These are phyloP conservation scores for Scheffersomyces parashehatae DNA, from an alignment of 1,139 yeast genomes.

Conservation along the genomic window DNA sequence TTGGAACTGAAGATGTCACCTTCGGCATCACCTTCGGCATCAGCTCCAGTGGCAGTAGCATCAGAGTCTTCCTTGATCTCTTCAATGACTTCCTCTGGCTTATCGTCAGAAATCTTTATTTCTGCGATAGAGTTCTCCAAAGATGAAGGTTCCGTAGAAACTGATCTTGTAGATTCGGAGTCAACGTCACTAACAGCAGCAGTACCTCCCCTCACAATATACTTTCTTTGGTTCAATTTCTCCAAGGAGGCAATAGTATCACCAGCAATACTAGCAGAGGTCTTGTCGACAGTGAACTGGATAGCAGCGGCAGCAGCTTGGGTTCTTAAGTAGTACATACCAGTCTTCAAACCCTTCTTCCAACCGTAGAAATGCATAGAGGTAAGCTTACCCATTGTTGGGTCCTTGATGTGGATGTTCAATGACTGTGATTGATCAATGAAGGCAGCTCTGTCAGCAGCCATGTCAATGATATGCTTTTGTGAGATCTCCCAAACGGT, in stretches of 20 bases:
- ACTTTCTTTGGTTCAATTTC: conserved; percentile 56
- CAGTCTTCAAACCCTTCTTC: conserved; percentile 65
- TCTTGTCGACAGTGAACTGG: conserved; percentile 57
- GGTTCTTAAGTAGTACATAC: conserved; percentile 63
- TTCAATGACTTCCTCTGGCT: conserved; percentile 5
- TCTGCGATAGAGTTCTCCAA: conserved; percentile 51
- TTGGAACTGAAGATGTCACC: conserved; percentile 86
- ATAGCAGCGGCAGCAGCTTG: conserved; percentile 66
- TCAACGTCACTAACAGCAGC: conserved; percentile 31
- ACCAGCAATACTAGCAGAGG: conserved; percentile 21
- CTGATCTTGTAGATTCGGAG: conserved; percentile 29
- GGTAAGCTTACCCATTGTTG: conserved; percentile 60
- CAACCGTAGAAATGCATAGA: conserved; percentile 64
- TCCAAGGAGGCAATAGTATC: conserved; percentile 48
- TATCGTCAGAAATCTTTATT: conserved; percentile 30
- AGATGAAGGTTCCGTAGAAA: conserved; percentile 52
- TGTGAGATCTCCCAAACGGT: conserved; percentile 67
- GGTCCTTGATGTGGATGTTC: conserved; percentile 55
- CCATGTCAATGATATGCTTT: conserved; percentile 57
- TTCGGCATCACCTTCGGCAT: conserved; percentile 26
- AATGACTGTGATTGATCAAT: conserved; percentile 63
- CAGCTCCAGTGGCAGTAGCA: conserved; percentile 19
- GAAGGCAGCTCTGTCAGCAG: conserved; percentile 61
- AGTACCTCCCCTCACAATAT: conserved; percentile 35
- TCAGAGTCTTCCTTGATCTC: conserved; percentile 16